A percentile compares a stretch with the other conserved stretches of the same genome.
phyloP scores from a whole-genome alignment of 179 eudicot genomes.

The Sideroxylon spinosum region DNA sequence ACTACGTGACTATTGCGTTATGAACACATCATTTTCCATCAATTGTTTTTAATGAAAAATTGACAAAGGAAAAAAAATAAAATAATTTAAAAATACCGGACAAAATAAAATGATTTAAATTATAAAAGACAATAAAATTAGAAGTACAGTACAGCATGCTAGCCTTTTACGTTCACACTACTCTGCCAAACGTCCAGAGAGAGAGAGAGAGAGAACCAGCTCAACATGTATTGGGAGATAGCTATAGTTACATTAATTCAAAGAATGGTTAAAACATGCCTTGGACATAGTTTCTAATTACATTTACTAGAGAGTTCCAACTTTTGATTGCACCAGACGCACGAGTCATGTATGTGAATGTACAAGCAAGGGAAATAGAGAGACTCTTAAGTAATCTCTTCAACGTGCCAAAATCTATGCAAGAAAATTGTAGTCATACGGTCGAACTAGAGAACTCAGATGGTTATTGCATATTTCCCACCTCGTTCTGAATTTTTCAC shows the following conservation, averaged over 20 bases:
- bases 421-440: neutral
- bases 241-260: neutral
- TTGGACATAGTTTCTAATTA: conserved; percentile 11
- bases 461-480: neutral
- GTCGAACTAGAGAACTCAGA: neutral
- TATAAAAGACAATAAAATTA: neutral
- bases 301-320: neutral
- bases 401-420: conserved; percentile 18
- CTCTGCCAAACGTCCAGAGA: neutral
- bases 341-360: conserved; percentile 14
- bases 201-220: neutral
- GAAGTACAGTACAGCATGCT: no score
- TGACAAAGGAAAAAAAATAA: no score
- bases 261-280: conserved; percentile 7
- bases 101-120: neutral
- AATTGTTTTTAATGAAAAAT: no score
- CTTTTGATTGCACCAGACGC: conserved; percentile 3
- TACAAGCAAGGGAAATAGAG: conserved; percentile 11
- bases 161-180: neutral
- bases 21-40: no score
- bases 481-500: neutral
- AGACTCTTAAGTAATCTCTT: conserved; percentile 2
- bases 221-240: neutral
- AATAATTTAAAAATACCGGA: no score
- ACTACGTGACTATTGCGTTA: no score